phyloP scores from a whole-genome alignment of 1,284 basidiomycete species.

The Ceratobasidium papillatum region DNA sequence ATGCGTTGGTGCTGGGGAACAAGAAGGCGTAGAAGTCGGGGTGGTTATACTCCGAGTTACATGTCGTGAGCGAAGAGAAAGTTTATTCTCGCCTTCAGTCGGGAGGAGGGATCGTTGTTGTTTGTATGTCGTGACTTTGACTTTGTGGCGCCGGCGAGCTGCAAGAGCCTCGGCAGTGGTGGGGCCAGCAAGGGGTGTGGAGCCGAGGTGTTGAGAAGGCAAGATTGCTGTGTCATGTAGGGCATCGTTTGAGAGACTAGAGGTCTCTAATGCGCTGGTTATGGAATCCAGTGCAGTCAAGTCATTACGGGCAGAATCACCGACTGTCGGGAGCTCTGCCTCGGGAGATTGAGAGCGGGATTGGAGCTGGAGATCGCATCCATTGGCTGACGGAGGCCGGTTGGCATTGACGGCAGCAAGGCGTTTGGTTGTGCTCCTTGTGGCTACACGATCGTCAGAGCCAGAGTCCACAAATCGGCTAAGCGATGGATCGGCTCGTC shows the following conservation, averaged over 20 bases:
- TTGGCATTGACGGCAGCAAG: background rate
- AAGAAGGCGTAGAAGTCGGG: slow-evolving; percentile 17
- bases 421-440: background rate
- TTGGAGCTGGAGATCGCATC: background rate
- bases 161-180: background rate
- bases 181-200: slow-evolving; percentile 1
- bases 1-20: slow-evolving; percentile 15
- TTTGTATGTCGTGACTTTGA: slow-evolving; percentile 21
- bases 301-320: background rate
- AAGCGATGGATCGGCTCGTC: background rate
- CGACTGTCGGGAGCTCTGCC: background rate
- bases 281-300: background rate
- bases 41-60: background rate
- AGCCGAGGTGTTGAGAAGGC: background rate
- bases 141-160: slow-evolving; percentile 7
- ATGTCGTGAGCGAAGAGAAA: background rate
- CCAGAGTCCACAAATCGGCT: slow-evolving; percentile 10
- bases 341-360: background rate
- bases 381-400: background rate
- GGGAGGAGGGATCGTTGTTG: slow-evolving; percentile 18
- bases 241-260: background rate
- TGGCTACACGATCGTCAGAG: background rate
- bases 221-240: background rate
- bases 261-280: background rate
- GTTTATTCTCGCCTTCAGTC: background rate